Percentiles rank a stretch among this genome's conserved stretches.
Conservation (phyloP, 2,329 filamentous ascomycete species). For the Cladosporium sphaerospermum region DNA sequence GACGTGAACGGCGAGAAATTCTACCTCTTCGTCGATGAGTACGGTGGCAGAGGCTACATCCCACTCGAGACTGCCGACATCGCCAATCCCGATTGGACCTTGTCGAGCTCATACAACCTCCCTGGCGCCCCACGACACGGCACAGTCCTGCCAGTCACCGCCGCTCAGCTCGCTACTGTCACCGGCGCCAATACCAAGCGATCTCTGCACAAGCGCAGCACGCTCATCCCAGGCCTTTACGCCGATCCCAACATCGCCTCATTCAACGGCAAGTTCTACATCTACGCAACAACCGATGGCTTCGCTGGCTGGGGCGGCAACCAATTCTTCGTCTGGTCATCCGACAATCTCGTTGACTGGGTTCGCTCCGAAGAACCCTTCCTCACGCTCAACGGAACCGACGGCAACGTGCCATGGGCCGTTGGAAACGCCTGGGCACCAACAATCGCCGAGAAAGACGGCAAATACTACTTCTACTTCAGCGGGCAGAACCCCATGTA, state of each 20-base stretch:
- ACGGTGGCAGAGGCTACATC: constrained; percentile 46
- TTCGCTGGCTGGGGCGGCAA: constrained; percentile 41
- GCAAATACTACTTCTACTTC: constrained; percentile 29
- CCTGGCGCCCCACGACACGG: constrained; percentile 49
- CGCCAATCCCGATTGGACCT: constrained; percentile 43
- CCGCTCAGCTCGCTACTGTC: constrained; percentile 33
- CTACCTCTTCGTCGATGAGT: constrained; percentile 53
- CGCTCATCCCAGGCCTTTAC: constrained; percentile 18
- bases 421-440: constrained; percentile 35
- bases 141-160: constrained; percentile 48
- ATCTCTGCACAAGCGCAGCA: constrained; percentile 11
- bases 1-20: constrained; percentile 49
- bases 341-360: constrained; percentile 39
- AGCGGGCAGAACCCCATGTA: constrained; percentile 25
- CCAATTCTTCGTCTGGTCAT: constrained; percentile 46
- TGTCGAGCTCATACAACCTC: constrained; percentile 42
- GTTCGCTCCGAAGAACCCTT: constrained; percentile 37
- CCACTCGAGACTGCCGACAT: constrained; percentile 48
- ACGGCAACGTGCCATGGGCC: constrained; percentile 35
- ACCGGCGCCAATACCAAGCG: constrained; percentile 9
- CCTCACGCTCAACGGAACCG: constrained; percentile 40
- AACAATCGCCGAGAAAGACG: constrained; percentile 20
- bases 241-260: constrained; percentile 45
- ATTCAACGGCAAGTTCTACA: constrained; percentile 41
- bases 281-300: constrained; percentile 45